Conservation (phyloP, 2,329 filamentous ascomycete genomes). For the Boeremia exigua region DNA sequence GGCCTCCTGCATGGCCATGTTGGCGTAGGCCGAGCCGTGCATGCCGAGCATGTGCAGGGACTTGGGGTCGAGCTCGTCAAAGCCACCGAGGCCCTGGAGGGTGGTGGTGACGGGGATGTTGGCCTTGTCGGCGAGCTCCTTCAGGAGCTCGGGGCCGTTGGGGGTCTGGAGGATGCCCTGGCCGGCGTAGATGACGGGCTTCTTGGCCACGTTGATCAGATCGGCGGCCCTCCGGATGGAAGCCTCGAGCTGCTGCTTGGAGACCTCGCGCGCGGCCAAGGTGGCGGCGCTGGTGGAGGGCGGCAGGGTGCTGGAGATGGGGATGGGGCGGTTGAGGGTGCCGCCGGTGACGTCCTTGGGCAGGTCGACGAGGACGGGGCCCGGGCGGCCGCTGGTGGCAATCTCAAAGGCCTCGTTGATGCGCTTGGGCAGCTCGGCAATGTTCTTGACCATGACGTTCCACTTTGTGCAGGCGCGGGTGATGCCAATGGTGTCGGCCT, state of each 20-base stretch:
- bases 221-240: constrained; percentile 79
- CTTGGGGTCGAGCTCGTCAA: constrained; percentile 92
- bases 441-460: constrained; percentile 98
- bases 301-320: constrained; percentile 74
- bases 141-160: constrained; percentile 79
- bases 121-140: constrained; percentile 86
- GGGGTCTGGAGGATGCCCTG: constrained; percentile 84
- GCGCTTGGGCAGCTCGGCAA: constrained; percentile 87
- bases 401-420: constrained; percentile 99
- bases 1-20: constrained; percentile 96
- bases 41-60: constrained; percentile 98
- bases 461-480: constrained; percentile 96
- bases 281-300: constrained; percentile 85
- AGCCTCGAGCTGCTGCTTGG: constrained; percentile 72
- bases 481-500: constrained; percentile 93
- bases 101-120: constrained; percentile 95
- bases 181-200: constrained; percentile 93
- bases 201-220: constrained; percentile 87
- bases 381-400: constrained; percentile 89
- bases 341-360: constrained; percentile 95
- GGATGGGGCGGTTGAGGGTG: constrained; percentile 82
- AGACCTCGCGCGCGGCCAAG: constrained; percentile 76
- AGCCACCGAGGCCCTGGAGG: constrained; percentile 89
- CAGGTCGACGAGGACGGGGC: constrained; percentile 92
- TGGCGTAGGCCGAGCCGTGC: constrained; percentile 96